Percentiles rank a stretch among this genome's conserved stretches.
These are phyloP conservation scores for Fusarium musae DNA, from an alignment of 2,329 filamentous ascomycete species.

Conservation along the genomic window DNA sequence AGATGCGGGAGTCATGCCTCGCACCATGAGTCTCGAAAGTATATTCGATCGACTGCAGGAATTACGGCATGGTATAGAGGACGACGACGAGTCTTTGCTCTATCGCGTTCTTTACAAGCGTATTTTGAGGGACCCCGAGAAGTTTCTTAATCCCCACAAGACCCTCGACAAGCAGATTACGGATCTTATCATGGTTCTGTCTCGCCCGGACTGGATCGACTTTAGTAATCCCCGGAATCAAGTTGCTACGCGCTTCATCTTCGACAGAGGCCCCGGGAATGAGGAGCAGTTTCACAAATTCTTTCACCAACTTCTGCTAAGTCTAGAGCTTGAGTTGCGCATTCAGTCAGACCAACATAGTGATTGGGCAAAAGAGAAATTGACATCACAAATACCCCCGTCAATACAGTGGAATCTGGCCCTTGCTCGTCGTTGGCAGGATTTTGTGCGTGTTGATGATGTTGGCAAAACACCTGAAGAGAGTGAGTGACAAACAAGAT, in stretches of 20 bases:
- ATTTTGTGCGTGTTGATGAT: constrained; percentile 74
- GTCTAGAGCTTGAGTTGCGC: constrained; percentile 76
- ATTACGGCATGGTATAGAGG: constrained; percentile 66
- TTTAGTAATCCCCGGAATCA: constrained; percentile 77
- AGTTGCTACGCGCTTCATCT: constrained; percentile 78
- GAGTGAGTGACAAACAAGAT: constrained; percentile 49
- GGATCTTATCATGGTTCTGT: constrained; percentile 76
- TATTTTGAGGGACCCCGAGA: constrained; percentile 75
- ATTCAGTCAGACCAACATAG: constrained; percentile 71
- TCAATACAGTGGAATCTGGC: constrained; percentile 79
- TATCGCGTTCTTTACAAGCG: constrained; percentile 74
- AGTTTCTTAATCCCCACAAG: constrained; percentile 68
- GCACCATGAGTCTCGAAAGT: constrained; percentile 67
- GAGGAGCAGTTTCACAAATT: constrained; percentile 71
- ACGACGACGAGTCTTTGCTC: constrained; percentile 67
- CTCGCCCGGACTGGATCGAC: constrained; percentile 77
- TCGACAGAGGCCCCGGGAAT: constrained; percentile 67
- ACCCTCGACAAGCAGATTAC: constrained; percentile 77
- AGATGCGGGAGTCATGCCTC: constrained; percentile 68
- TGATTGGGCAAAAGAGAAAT: constrained; percentile 72
- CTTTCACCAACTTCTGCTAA: constrained; percentile 81
- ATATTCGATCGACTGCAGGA: constrained; percentile 70
- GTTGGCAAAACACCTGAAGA: constrained; percentile 65
- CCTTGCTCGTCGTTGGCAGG: constrained; percentile 77
- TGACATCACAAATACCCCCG: constrained; percentile 73